phyloP scores from a whole-genome alignment of 371 early-diverging fungal genomes.

The Umbelopsis sp. region DNA sequence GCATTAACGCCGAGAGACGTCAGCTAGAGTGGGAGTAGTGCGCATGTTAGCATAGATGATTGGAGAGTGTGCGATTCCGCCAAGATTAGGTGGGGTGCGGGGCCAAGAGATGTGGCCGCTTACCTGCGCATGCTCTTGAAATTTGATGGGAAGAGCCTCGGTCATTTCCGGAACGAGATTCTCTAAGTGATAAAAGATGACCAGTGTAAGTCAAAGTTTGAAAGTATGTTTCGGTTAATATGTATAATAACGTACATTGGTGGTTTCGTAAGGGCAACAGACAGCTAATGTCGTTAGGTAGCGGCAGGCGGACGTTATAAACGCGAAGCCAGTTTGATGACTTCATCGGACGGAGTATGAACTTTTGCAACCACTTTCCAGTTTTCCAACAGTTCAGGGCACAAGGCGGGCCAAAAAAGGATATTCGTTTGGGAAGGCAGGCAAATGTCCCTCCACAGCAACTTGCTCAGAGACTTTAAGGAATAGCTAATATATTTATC shows the following conservation, averaged over 20 bases:
- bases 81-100: not conserved
- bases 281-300: conserved; percentile 6
- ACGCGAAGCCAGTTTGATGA: conserved; percentile 18
- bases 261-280: conserved; percentile 19
- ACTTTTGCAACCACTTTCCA: not conserved
- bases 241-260: not conserved
- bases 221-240: not conserved
- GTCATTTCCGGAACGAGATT: conserved; percentile 50
- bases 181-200: not conserved
- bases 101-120: conserved; percentile 19
- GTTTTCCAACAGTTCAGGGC: not conserved
- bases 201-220: not conserved
- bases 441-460: too few species aligned
- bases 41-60: not conserved
- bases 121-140: conserved; percentile 97
- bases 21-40: conserved; percentile 63
- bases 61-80: not conserved
- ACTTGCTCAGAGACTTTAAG: too few species aligned
- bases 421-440: too few species aligned
- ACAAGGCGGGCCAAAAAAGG: not conserved
- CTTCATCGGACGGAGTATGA: conserved; percentile 14
- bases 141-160: conserved; percentile 79
- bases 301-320: conserved; percentile 4
- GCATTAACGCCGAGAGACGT: conserved; percentile 90
- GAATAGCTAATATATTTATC: too few species aligned